phyloP scores from a whole-genome alignment of 768 basidiomycete species.

The Amanita inopinata region DNA sequence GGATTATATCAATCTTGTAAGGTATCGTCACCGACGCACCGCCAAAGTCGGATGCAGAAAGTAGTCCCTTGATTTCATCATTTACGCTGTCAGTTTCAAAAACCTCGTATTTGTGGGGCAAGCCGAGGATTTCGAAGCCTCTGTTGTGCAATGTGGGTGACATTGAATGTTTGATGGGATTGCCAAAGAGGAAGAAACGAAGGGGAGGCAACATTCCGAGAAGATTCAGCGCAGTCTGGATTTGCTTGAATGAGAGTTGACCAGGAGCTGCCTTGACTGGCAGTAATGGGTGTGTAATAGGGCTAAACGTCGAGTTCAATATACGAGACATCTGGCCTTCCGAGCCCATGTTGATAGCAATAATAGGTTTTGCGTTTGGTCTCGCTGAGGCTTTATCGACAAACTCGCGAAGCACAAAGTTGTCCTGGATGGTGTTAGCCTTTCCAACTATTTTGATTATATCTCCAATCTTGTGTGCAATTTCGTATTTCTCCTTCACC shows the following conservation, averaged over 20 bases:
- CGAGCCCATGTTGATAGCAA: slow-evolving; percentile 91
- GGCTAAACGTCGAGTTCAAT: slow-evolving; percentile 77
- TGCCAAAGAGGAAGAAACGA: slow-evolving; percentile 82
- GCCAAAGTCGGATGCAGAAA: slow-evolving; percentile 69
- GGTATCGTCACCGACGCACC: slow-evolving; percentile 97
- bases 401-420: slow-evolving; percentile 71
- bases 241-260: slow-evolving; percentile 81
- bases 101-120: slow-evolving; percentile 77
- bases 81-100: slow-evolving; percentile 64
- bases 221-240: slow-evolving; percentile 73
- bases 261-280: slow-evolving; percentile 87
- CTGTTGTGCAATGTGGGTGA: slow-evolving; percentile 93
- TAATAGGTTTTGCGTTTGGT: slow-evolving; percentile 63
- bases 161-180: slow-evolving; percentile 81
- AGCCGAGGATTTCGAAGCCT: slow-evolving; percentile 67
- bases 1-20: slow-evolving; percentile 85
- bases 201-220: slow-evolving; percentile 69
- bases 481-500: slow-evolving; percentile 59
- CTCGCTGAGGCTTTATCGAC: slow-evolving; percentile 34
- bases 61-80: slow-evolving; percentile 51
- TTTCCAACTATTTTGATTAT: slow-evolving; percentile 90
- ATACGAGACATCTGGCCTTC: slow-evolving; percentile 88
- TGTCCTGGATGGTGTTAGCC: slow-evolving; percentile 65
- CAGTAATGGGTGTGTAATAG: slow-evolving; percentile 84
- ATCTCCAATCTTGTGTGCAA: slow-evolving; percentile 66